Base-by-base conservation (phyloP, 768 basidiomycete genomes). In the Suillus lakei region DNA sequence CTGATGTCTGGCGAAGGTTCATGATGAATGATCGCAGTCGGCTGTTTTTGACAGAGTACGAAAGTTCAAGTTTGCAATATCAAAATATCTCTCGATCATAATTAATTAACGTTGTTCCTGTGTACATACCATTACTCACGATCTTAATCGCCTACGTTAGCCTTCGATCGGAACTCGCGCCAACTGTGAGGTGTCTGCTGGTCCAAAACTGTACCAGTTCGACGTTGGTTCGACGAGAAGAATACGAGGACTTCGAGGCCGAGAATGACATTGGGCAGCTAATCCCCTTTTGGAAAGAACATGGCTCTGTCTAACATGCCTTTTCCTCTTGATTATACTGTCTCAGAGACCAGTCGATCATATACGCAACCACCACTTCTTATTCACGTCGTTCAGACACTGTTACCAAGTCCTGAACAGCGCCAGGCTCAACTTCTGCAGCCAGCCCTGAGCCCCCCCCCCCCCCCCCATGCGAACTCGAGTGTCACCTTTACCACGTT, bases 51-150 rank as follows among this genome's bases (percentile, higher is more conserved):
- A 78, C 82, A 62, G 90, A 93, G 74, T 97, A 98, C 78, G 89
- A 93, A 70, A 87, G 85, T 56, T 87, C 94, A 6, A 88, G 85
- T 68, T 74, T 88, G 63, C 85, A 86, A 63, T 97, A 97, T 75
- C 92, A 94, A 78, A 96, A 92, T 74, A 82, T 92, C 64, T 88
- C 91, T 32, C 85, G 91, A 67, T 90, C 92, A 68, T 94, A 76
- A 85, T 67, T 61, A 66, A 64, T 65, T 38, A 6, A 21, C 26
- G 16, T 21, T 28, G 18, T 59, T 41, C 12, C 10, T 59, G 39
- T 59, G 58, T 59, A 59, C 18, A 59, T 59, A 41, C 5, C 23
- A 28, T 59, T 43, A 59, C 28, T 59, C 39, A 39, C 39, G 28
- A 41, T 28, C 58, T 39, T 41, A 41, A 58, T 59, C 39, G 39